A percentile compares a stretch with the other conserved stretches of the same genome.
Conservation (phyloP, 495 filamentous ascomycete genomes). For the Aspergillus cristatus region DNA sequence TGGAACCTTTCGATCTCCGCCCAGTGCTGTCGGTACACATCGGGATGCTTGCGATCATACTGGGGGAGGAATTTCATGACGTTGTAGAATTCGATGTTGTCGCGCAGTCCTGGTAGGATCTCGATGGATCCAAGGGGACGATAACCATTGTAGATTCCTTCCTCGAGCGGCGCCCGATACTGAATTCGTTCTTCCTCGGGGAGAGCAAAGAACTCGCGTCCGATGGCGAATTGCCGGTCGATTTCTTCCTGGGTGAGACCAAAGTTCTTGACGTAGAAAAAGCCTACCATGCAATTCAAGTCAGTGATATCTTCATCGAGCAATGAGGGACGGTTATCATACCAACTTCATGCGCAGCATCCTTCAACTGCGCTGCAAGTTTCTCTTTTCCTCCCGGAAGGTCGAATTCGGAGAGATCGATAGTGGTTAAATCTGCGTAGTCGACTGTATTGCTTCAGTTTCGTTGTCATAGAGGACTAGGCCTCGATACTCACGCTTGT, state of each 20-base stretch:
- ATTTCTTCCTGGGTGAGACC: constrained; percentile 42
- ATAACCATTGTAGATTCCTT: constrained; percentile 37
- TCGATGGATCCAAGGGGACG: constrained; percentile 17
- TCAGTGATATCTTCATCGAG: too few relatives aligned
- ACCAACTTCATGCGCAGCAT: constrained; percentile 40
- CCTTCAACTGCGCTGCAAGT: constrained; percentile 40
- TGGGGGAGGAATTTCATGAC: constrained; percentile 42
- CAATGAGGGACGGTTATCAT: not conserved
- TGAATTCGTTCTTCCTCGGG: constrained; percentile 39
- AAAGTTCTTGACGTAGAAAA: constrained; percentile 46
- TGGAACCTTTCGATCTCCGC: constrained; percentile 41
- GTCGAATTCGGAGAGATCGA: constrained; percentile 43
- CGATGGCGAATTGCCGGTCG: constrained; percentile 44
- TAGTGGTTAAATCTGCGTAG: constrained; percentile 42
- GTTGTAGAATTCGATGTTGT: constrained; percentile 48
- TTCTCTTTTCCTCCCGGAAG: constrained; percentile 41
- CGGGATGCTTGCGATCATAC: constrained; percentile 34
- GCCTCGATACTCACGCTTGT: constrained; percentile 1
- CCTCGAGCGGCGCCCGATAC: constrained; percentile 32
- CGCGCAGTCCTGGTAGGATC: constrained; percentile 22
- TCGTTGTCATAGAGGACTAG: not conserved
- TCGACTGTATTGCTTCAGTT: constrained; percentile 10
- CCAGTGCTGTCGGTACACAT: constrained; percentile 27
- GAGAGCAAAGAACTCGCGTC: constrained; percentile 37
- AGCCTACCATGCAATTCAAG: constrained; percentile 13